These are phyloP conservation scores for Cladophialophora carrionii DNA, from an alignment of 2,329 filamentous ascomycete species.

Conservation along the genomic window DNA sequence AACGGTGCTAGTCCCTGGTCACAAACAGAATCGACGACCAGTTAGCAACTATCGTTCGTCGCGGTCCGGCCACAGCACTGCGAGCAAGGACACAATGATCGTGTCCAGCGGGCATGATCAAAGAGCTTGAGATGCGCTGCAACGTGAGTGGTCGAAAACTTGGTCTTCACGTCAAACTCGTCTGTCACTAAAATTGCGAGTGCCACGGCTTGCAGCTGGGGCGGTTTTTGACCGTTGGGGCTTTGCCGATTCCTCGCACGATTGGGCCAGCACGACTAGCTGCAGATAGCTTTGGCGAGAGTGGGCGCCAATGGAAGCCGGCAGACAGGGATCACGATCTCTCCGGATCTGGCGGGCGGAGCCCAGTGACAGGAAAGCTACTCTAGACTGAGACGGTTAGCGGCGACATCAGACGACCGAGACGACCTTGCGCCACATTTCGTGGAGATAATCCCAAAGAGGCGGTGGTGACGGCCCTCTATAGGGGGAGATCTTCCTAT, in stretches of 20 bases:
- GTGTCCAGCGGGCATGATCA: conserved; percentile 15
- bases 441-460: conserved; percentile 20
- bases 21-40: not conserved
- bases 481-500: conserved; percentile 14
- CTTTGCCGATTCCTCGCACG: conserved; percentile 16
- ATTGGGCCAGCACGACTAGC: conserved; percentile 17
- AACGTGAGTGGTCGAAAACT: conserved; percentile 20
- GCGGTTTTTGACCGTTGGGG: conserved; percentile 36
- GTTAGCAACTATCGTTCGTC: not conserved
- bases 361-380: conserved; percentile 13
- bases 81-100: conserved; percentile 3
- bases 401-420: conserved; percentile 21
- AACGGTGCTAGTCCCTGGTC: not conserved
- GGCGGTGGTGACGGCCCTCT: conserved; percentile 9
- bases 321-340: conserved; percentile 22
- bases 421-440: conserved; percentile 27
- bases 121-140: conserved; percentile 4
- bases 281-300: conserved; percentile 21
- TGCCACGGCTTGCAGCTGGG: conserved; percentile 28
- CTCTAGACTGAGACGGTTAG: conserved; percentile 29
- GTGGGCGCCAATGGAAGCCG: conserved; percentile 15
- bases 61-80: not conserved
- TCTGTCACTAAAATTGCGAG: conserved; percentile 32
- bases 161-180: conserved; percentile 36
- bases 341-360: conserved; percentile 26